Percentiles rank a stretch among this genome's conserved stretches.
Conservation (phyloP, 2,329 filamentous ascomycete species). For the Aureobasidium leucospermi region DNA sequence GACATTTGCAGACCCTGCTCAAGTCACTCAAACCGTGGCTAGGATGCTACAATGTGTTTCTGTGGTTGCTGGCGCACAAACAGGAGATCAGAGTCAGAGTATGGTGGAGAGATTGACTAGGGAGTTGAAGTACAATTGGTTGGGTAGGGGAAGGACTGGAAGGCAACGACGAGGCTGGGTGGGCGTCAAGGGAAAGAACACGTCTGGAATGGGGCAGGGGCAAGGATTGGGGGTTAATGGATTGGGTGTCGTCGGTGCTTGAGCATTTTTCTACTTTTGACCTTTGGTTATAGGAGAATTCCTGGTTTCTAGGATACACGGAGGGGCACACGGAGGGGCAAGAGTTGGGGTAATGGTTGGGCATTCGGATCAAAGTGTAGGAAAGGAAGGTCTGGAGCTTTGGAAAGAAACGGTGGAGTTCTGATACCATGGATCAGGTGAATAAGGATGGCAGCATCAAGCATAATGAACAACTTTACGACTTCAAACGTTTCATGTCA, state of each 20-base stretch:
- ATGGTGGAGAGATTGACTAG: constrained; percentile 79
- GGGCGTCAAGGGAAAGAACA: constrained; percentile 45
- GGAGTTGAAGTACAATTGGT: constrained; percentile 92
- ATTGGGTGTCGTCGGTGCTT: constrained; percentile 24
- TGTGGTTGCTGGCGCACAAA: constrained; percentile 72
- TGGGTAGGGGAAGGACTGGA: constrained; percentile 81
- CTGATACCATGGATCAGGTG: too few species aligned
- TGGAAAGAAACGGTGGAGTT: too few species aligned
- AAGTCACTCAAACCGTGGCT: constrained; percentile 89
- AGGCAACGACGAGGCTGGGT: constrained; percentile 86
- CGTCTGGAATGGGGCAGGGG: not conserved
- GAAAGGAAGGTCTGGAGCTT: too few species aligned
- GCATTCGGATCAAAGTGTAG: too few species aligned
- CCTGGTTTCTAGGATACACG: too few species aligned
- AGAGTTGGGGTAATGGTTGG: too few species aligned
- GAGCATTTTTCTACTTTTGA: not conserved
- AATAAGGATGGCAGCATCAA: too few species aligned
- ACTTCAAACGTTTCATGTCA: too few species aligned
- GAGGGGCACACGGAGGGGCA: too few species aligned
- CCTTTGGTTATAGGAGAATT: too few species aligned
- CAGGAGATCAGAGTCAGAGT: constrained; percentile 63
- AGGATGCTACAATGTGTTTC: constrained; percentile 95
- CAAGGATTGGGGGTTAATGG: constrained; percentile 14
- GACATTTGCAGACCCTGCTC: constrained; percentile 40
- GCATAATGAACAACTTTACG: too few species aligned